Evolutionary conservation across 2,329 filamentous ascomycete species (phyloP).

Genomic region (Fusarium kyushuense): DNA sequence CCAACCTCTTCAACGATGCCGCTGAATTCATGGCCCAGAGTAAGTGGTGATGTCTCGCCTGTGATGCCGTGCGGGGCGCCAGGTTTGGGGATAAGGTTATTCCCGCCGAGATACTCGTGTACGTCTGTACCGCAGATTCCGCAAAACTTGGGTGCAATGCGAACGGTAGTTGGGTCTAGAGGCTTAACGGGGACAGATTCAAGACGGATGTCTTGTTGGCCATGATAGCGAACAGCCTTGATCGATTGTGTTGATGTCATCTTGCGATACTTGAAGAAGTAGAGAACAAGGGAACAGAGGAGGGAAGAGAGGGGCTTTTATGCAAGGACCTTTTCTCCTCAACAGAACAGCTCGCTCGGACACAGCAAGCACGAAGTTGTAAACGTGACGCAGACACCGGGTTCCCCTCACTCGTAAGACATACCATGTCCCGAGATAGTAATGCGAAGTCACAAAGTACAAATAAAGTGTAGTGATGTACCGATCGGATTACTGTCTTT

Average conservation of each 20-base stretch:
- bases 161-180: neutral
- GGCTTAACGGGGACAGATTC: conserved; percentile 3
- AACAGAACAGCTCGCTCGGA: neutral
- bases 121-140: conserved; percentile 27
- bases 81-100: conserved; percentile 27
- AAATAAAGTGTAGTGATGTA: conserved; percentile 6
- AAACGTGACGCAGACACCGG: conserved; percentile 9
- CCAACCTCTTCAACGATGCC: conserved; percentile 21
- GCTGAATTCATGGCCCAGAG: conserved; percentile 22
- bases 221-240: conserved; percentile 24
- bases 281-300: neutral
- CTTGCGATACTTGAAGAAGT: neutral
- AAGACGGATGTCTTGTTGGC: conserved; percentile 11
- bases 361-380: neutral
- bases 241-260: conserved; percentile 13
- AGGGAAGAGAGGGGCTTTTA: conserved; percentile 9
- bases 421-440: conserved; percentile 12
- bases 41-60: conserved; percentile 23
- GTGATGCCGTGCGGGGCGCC: conserved; percentile 26
- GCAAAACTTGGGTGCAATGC: conserved; percentile 10
- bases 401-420: conserved; percentile 16
- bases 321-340: neutral
- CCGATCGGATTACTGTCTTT: conserved; percentile 14
- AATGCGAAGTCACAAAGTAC: conserved; percentile 30
- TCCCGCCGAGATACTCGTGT: conserved; percentile 26